A percentile compares a stretch with the other conserved stretches of the same genome.
phyloP scores from a whole-genome alignment of 768 basidiomycete genomes.

The Phallus indusiatus region DNA sequence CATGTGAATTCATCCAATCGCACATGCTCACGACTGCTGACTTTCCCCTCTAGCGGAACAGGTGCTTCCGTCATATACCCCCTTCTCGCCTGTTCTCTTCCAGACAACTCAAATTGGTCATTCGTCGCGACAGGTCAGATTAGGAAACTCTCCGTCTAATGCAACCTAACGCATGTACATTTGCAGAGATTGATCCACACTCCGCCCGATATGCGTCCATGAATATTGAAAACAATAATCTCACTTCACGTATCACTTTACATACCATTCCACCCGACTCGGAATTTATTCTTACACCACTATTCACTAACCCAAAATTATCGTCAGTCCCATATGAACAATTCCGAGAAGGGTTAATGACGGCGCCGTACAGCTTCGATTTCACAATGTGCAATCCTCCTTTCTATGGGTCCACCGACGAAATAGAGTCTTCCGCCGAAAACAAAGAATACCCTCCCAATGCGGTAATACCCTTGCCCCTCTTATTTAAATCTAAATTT shows the following conservation, averaged over 20 bases:
- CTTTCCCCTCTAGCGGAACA: conserved; percentile 60
- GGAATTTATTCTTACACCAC: conserved; percentile 35
- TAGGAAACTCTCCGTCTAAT: background rate
- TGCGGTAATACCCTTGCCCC: conserved; percentile 38
- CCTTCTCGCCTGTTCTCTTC: conserved; percentile 50
- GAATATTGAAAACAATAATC: conserved; percentile 51
- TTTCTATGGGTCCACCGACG: conserved; percentile 73
- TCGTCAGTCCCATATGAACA: background rate
- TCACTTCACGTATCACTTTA: conserved; percentile 45
- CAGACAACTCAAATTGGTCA: conserved; percentile 35
- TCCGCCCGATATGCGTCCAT: conserved; percentile 47
- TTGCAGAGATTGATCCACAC: conserved; percentile 56
- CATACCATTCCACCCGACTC: conserved; percentile 6
- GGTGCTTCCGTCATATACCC: conserved; percentile 90
- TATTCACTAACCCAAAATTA: conserved; percentile 15
- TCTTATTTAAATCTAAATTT: background rate
- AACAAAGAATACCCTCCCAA: conserved; percentile 58
- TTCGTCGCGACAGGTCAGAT: conserved; percentile 61
- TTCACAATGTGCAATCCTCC: conserved; percentile 97
- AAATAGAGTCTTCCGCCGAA: conserved; percentile 48
- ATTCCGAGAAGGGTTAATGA: background rate
- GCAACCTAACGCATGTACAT: background rate
- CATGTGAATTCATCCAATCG: conserved; percentile 39
- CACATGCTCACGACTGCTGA: background rate
- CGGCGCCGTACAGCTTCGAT: conserved; percentile 35